Conservation (phyloP, 1,284 basidiomycete genomes). For the Takashimella tepidaria region DNA sequence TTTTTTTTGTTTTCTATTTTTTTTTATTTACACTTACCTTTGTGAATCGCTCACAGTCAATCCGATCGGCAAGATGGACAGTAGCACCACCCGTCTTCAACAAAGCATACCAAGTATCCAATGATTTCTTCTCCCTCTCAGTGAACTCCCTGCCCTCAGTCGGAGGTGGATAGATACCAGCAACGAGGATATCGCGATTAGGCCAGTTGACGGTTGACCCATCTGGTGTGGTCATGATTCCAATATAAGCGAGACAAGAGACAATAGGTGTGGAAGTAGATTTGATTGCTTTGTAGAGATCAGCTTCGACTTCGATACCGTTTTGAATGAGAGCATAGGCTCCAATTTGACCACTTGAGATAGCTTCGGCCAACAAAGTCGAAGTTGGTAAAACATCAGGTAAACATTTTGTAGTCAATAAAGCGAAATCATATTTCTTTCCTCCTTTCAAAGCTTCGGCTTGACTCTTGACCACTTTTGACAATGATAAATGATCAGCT, state of each 20-base stretch:
- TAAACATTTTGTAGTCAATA: slow-evolving; percentile 67
- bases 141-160: slow-evolving; percentile 10
- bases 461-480: slow-evolving; percentile 57
- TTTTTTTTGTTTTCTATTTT: too few relatives aligned
- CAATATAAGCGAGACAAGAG: slow-evolving; percentile 36
- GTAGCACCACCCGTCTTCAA: slow-evolving; percentile 23
- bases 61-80: slow-evolving; percentile 23
- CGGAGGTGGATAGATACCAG: slow-evolving; percentile 36
- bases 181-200: slow-evolving; percentile 31
- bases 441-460: slow-evolving; percentile 55
- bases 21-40: too few relatives aligned
- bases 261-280: slow-evolving; percentile 34
- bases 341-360: slow-evolving; percentile 54
- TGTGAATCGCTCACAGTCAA: slow-evolving; percentile 31
- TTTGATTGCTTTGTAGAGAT: slow-evolving; percentile 57
- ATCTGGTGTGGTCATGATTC: slow-evolving; percentile 28
- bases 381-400: slow-evolving; percentile 63
- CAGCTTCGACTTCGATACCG: slow-evolving; percentile 66
- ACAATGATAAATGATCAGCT: slow-evolving; percentile 7
- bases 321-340: slow-evolving; percentile 70
- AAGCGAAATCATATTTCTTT: slow-evolving; percentile 59
- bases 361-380: slow-evolving; percentile 56
- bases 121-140: slow-evolving; percentile 15
- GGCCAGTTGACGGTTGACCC: slow-evolving; percentile 34
- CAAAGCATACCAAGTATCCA: slow-evolving; percentile 23